A percentile compares a stretch with the other conserved stretches of the same genome.
Evolutionary conservation across 2,329 filamentous ascomycete genomes (phyloP).

Genomic region (Pseudocercospora ulei): DNA sequence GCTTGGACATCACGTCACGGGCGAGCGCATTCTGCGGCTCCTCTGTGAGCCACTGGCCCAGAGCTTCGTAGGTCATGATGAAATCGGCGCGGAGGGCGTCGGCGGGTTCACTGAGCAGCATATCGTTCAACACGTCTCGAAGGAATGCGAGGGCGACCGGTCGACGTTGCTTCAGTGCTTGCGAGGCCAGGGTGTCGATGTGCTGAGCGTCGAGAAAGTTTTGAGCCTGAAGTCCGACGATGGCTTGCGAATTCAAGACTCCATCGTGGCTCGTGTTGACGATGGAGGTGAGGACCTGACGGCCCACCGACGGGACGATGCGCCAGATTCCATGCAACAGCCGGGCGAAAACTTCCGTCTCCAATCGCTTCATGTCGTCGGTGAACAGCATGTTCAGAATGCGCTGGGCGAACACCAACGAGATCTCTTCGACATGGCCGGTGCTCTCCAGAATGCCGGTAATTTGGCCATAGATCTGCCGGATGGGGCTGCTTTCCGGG

Average conservation of each 20-base stretch:
- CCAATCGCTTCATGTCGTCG: constrained; percentile 47
- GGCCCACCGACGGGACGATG: constrained; percentile 49
- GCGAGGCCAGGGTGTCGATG: constrained; percentile 56
- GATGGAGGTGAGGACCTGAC: constrained; percentile 46
- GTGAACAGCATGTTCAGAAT: constrained; percentile 43
- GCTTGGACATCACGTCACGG: constrained; percentile 59
- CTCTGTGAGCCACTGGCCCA: constrained; percentile 70
- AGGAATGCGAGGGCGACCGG: constrained; percentile 67
- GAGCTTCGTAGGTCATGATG: constrained; percentile 66
- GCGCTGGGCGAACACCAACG: constrained; percentile 8
- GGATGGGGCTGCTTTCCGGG: constrained; percentile 46
- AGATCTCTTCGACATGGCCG: constrained; percentile 44
- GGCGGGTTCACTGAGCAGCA: constrained; percentile 67
- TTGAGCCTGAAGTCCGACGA: constrained; percentile 51
- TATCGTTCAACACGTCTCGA: constrained; percentile 66
- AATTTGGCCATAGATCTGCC: constrained; percentile 51
- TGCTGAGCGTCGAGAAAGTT: constrained; percentile 52
- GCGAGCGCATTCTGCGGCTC: constrained; percentile 57
- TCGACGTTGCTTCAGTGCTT: constrained; percentile 61
- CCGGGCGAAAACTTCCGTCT: constrained; percentile 55
- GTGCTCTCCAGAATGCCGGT: constrained; percentile 46
- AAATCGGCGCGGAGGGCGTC: constrained; percentile 77
- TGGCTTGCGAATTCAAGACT: constrained; percentile 54
- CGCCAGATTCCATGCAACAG: constrained; percentile 54
- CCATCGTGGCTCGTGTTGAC: constrained; percentile 49